Evolutionary conservation across 2,329 filamentous ascomycete genomes (phyloP).

Genomic region (Aspergillus intermedius): DNA sequence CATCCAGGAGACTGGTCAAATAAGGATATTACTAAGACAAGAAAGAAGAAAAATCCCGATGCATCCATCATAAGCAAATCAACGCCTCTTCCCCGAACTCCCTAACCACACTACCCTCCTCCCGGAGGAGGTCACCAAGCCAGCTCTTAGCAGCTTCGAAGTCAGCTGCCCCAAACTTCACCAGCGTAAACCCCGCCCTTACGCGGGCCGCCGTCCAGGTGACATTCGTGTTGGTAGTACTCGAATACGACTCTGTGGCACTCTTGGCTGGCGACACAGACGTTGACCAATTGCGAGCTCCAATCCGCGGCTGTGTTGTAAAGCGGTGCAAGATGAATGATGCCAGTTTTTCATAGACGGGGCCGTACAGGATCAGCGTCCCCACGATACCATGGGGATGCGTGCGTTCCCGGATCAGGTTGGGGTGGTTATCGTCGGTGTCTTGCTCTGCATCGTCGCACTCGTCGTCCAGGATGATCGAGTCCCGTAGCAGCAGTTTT

Average conservation of each 20-base stretch:
- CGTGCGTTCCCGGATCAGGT: constrained; percentile 53
- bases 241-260: constrained; percentile 1
- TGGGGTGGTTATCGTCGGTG: constrained; percentile 11
- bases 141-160: constrained; percentile 77
- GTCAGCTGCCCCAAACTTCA: constrained; percentile 80
- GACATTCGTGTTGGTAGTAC: constrained; percentile 45
- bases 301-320: constrained; percentile 68
- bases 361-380: constrained; percentile 75
- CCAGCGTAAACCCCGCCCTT: constrained; percentile 69
- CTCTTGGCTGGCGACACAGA: constrained; percentile 14
- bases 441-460: constrained; percentile 20
- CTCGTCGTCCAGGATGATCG: constrained; percentile 64
- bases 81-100: constrained; percentile 75
- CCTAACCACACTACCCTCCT: constrained; percentile 64
- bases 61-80: constrained; percentile 56
- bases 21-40: no score
- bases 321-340: constrained; percentile 77
- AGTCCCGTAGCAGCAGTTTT: constrained; percentile 75
- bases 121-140: constrained; percentile 67
- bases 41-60: neutral
- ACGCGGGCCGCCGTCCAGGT: constrained; percentile 79
- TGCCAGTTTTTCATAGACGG: constrained; percentile 58
- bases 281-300: constrained; percentile 65
- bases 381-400: constrained; percentile 71
- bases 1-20: no score